Evolutionary conservation across 768 basidiomycete species (phyloP).

Genomic region (Trametes maxima): DNA sequence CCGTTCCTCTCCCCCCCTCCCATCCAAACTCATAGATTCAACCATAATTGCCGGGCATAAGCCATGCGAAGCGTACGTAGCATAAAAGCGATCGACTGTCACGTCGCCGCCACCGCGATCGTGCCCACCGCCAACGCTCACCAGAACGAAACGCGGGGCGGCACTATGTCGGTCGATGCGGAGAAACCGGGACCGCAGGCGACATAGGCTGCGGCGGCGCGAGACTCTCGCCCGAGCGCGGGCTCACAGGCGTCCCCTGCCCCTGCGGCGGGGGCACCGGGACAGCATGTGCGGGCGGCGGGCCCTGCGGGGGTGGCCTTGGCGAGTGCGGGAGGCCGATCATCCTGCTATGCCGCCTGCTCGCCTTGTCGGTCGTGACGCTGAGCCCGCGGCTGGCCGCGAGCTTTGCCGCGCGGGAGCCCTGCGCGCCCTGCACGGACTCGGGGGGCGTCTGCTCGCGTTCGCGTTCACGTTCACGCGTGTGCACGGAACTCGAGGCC

Average conservation of each 20-base stretch:
- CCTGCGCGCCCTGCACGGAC: slow-evolving; percentile 29
- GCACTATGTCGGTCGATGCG: slow-evolving; percentile 24
- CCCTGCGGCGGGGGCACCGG: neutral
- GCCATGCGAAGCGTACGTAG: neutral
- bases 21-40: slow-evolving; percentile 4
- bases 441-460: slow-evolving; percentile 21
- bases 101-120: neutral
- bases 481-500: slow-evolving; percentile 24
- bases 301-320: slow-evolving; percentile 26
- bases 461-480: slow-evolving; percentile 8
- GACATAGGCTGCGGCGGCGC: slow-evolving; percentile 36
- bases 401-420: slow-evolving; percentile 55
- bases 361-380: slow-evolving; percentile 58
- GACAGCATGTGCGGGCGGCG: slow-evolving; percentile 7
- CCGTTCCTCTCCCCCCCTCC: neutral
- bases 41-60: slow-evolving; percentile 12
- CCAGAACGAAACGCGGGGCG: neutral
- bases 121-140: neutral
- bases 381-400: slow-evolving; percentile 76
- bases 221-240: slow-evolving; percentile 10
- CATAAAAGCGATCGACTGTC: slow-evolving; percentile 18
- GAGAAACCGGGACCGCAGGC: slow-evolving; percentile 21
- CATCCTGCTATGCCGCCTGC: slow-evolving; percentile 61
- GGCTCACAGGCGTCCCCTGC: slow-evolving; percentile 2
- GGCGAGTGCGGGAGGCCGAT: slow-evolving; percentile 60